Evolutionary conservation across 1,284 basidiomycete genomes (phyloP), one percentile per base, ranked within the genome.

Genomic region (Pholiota adiposa): DNA sequence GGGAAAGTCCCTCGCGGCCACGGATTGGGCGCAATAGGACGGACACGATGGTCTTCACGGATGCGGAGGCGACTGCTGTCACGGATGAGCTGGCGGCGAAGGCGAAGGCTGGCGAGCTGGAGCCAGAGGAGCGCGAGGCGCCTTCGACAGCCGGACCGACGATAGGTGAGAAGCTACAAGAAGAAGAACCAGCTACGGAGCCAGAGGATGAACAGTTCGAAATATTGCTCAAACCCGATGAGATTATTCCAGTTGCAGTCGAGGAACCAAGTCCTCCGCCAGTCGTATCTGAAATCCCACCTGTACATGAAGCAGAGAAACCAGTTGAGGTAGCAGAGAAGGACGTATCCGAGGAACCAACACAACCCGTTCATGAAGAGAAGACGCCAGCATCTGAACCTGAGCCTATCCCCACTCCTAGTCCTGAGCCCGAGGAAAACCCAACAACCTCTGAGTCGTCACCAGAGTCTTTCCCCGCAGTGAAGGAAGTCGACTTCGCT

Each of bases 21-120:
- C 86, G 46, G 73, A 68, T 81, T 14, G 88, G 88, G 0, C 77
- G 89, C 34, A 83, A 72, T 62, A 75, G 89, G 55, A 92, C 89
- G 16, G 90, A 90, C 66, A 92, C 90, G 12, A 92, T 92, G 90
- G 83, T 92, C 19, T 83, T 85, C 66, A 85, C 82, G 64, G 89
- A 90, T 54, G 81, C 70, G 0, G 68, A 66, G 38, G 65, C 63
- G 52, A 66, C 46, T 29, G 64, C 57, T n/a, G 63, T 71, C 8
- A 66, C 64, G 18, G 70, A 71, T 44, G 73, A 72, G 56, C 59
- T 73, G 21, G 65, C 69, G 4, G 68, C 72, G 6, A 59, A 60
- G 25, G 61, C 63, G n/a, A 54, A 46, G n/a, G 65, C 59, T 9
- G 72, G 69, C 38, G 72, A 67, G 53, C 56, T 67, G 41, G 66